Base-by-base conservation (phyloP, 2,329 filamentous ascomycete species). In the Zarea fungicola region DNA sequence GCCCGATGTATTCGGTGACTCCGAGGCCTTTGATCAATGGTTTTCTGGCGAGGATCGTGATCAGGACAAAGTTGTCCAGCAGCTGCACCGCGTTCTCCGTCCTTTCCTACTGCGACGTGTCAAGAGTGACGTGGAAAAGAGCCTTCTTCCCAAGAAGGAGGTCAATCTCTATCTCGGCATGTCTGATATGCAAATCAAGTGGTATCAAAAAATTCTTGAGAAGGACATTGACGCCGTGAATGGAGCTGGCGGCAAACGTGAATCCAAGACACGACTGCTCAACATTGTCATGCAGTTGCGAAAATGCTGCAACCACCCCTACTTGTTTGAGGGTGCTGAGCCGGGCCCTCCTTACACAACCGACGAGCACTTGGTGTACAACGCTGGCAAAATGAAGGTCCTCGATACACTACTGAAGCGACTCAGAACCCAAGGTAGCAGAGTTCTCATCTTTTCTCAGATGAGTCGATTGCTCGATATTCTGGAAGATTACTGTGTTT, bases 261-360 rank as follows among this genome's bases (percentile, higher is more conserved):
- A 99, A 70, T 97, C 92, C 26, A 99, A 99, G 73, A 99, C 93
- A 1, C 84, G 93, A 55, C 79, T 99, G 19, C 77, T 99, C 55
- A 99, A 99, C 70, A 99, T 99, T 62, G 93, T 99, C 59, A 99
- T 99, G 93, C 93, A 99, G 69, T 80, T 99, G 55, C 86, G 93
- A 60, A 99, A 99, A 70, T 99, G 93, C 71, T 99, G 93, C 67
- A 99, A 99, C 60, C 93, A 99, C 63, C 93, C 93, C 1, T 99
- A 99, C 60, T 81, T 99, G 1, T 99, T 99, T 58, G 93, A 99
- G 64, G 93, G 93, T 48, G 93, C 93, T 9, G 93, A 99, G 64
- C 93, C 93, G 35, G 93, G 93, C 23, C 95, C 93, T 11, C 93
- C 95, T 2, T 99, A 97, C 65, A 99, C 95, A 1, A 99, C 92